Conservation (phyloP, 2,329 filamentous ascomycete genomes). For the Apiospora arundinis region DNA sequence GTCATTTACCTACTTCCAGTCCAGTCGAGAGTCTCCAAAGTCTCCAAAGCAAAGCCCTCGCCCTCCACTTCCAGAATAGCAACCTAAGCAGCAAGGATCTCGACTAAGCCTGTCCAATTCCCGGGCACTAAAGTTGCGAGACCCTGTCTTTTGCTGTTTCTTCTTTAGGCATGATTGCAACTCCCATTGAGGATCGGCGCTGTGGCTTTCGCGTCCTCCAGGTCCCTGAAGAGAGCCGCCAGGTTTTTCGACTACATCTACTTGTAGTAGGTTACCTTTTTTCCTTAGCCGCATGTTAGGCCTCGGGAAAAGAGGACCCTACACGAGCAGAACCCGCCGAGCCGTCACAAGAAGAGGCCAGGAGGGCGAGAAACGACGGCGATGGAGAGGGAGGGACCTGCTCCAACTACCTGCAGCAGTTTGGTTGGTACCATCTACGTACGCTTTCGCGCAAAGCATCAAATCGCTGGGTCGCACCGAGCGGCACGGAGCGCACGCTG, state of each 20-base stretch:
- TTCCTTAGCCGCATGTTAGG: conserved; percentile 15
- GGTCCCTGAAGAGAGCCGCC: conserved; percentile 13
- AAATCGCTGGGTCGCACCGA: not conserved
- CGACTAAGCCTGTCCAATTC: conserved; percentile 10
- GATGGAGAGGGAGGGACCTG: not conserved
- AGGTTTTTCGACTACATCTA: conserved; percentile 10
- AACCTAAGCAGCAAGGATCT: conserved; percentile 15
- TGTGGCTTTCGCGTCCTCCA: not conserved
- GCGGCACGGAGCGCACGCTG: conserved; percentile 11
- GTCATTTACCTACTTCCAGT: not conserved
- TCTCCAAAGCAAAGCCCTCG: not conserved
- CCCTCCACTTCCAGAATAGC: conserved; percentile 6
- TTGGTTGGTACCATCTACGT: not conserved
- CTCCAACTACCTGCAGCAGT: not conserved
- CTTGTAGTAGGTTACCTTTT: not conserved
- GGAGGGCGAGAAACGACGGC: not conserved
- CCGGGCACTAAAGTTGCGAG: conserved; percentile 1
- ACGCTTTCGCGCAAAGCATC: not conserved
- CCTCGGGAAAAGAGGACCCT: conserved; percentile 9
- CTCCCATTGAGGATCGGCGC: not conserved
- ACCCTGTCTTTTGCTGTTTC: conserved; percentile 1
- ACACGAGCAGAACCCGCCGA: not conserved
- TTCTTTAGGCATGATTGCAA: conserved; percentile 3
- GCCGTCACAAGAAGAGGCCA: not conserved
- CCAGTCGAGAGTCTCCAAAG: not conserved